Evolutionary conservation across 352 stramenopile genomes (phyloP).

Genomic region (Phytophthora brassicae): DNA sequence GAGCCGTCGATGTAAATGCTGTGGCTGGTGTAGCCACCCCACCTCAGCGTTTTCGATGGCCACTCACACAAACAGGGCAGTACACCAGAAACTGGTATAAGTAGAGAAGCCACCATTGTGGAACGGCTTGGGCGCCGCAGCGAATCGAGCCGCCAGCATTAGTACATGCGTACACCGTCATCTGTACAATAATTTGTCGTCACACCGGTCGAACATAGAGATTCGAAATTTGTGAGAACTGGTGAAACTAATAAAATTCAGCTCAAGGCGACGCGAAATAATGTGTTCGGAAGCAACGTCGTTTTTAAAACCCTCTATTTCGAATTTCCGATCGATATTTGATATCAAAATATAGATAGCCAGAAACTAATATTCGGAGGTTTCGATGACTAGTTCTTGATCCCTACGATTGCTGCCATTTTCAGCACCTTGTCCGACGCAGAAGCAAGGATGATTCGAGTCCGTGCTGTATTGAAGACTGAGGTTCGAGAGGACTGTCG

Average conservation of each 20-base stretch:
- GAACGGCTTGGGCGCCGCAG: conserved; percentile 14
- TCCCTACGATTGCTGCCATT: too few species aligned
- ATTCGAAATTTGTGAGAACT: not conserved
- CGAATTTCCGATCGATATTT: not conserved
- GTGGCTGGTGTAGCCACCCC: conserved; percentile 13
- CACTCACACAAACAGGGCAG: too few species aligned
- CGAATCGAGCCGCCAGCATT: conserved; percentile 6
- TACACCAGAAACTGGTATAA: too few species aligned
- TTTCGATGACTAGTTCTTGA: conserved; percentile 28
- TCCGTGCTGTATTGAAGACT: too few species aligned
- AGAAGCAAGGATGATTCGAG: too few species aligned
- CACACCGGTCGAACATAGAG: not conserved
- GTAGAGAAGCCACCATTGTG: too few species aligned
- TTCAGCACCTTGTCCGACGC: too few species aligned
- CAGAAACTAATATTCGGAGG: conserved; percentile 11
- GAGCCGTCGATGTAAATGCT: conserved; percentile 19
- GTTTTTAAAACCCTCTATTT: not conserved
- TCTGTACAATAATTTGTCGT: too few species aligned
- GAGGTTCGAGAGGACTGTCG: not conserved
- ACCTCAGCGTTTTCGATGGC: conserved; percentile 7
- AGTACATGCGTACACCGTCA: not conserved
- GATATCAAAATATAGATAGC: not conserved
- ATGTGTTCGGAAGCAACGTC: too few species aligned
- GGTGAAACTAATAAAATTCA: not conserved
- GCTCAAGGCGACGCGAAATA: conserved; percentile 19